Evolutionary conservation across 169 alveolate genomes (phyloP), one percentile per base, ranked within the genome.

Genomic region (Blepharisma undulans): DNA sequence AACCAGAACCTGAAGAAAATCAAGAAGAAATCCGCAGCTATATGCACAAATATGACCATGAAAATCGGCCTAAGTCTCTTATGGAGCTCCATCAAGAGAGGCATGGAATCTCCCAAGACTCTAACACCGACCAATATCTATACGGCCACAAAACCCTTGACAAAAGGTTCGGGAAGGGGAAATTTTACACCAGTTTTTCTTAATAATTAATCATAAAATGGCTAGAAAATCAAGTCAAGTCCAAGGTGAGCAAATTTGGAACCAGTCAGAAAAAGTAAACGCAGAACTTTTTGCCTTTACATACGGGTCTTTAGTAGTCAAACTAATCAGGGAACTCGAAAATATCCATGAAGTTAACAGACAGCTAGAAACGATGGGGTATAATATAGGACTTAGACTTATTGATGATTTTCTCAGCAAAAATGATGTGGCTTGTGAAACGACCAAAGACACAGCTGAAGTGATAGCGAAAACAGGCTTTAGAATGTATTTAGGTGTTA

Each of bases 391-490:
- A 29, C 92, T 96, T 33, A 96, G 99, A 33, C 91, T 98, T 72
- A 93, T 98, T 8, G 99, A 98, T 85, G 99, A 98, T 92, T 98
- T 97, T 94, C 95, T 98, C 61, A 98, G 99, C 27, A 98, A 98
- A 95, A 89, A 97, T 30, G 96, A 96, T 36, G 96, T 96, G 21
- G 90, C 92, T 2, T 97, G 99, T 78, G 81, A 93, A 59, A 93
- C 90, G 30, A 89, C 95, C 77, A 89, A 91, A 66, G 98, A 95
- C 60, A 94, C 97, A 14, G 96, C 97, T 8, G 96, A 94, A 33
- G 96, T 92, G 21, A 92, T 95, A 33, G 94, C 97, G 72, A 94
- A 97, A 94, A 91, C 92, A 25, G 99, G 98, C 18, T 92, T 97
- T 59, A 95, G 95, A 60, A 96, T 96, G 98, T 97, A 95, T 85